phyloP scores from a whole-genome alignment of 2,329 filamentous ascomycete species.

The Ophidiomyces ophidiicola region DNA sequence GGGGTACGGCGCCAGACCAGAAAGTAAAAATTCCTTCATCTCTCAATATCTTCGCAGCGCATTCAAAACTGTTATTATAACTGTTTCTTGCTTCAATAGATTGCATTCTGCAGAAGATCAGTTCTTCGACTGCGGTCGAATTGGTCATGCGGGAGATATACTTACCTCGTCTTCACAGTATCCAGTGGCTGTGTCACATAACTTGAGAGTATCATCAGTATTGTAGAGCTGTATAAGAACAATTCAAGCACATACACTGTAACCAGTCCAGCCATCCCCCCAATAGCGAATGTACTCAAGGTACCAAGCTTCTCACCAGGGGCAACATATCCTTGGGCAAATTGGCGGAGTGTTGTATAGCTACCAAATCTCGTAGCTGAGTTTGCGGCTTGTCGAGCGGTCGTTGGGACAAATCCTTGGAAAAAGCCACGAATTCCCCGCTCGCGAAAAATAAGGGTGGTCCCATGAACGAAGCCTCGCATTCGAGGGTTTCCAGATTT shows the following conservation, averaged over 20 bases:
- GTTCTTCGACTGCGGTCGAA: background rate
- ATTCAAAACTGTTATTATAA: conserved; percentile 82
- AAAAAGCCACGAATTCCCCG: conserved; percentile 87
- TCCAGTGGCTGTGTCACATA: conserved; percentile 60
- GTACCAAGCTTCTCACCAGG: conserved; percentile 90
- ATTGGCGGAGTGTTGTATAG: conserved; percentile 81
- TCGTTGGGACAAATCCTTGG: conserved; percentile 91
- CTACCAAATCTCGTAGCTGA: conserved; percentile 81
- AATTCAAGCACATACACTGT: conserved; percentile 56
- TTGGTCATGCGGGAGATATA: background rate
- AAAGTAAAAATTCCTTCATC: conserved; percentile 83
- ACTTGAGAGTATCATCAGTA: conserved; percentile 20
- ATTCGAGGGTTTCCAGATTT: conserved; percentile 76
- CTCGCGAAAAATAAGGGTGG: conserved; percentile 74
- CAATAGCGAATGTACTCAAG: conserved; percentile 78
- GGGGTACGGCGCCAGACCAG: conserved; percentile 84
- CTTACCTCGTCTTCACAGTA: conserved; percentile 73
- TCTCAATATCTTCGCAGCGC: conserved; percentile 69
- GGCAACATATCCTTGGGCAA: conserved; percentile 81
- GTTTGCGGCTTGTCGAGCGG: conserved; percentile 87
- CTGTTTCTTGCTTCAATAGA: conserved; percentile 68
- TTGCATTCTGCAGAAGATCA: conserved; percentile 58
- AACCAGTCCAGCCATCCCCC: conserved; percentile 75
- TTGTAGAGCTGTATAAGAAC: conserved; percentile 9
- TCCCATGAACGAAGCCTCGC: conserved; percentile 83